Conservation (phyloP, 768 basidiomycete species). For the Trametes cinnabarina region DNA sequence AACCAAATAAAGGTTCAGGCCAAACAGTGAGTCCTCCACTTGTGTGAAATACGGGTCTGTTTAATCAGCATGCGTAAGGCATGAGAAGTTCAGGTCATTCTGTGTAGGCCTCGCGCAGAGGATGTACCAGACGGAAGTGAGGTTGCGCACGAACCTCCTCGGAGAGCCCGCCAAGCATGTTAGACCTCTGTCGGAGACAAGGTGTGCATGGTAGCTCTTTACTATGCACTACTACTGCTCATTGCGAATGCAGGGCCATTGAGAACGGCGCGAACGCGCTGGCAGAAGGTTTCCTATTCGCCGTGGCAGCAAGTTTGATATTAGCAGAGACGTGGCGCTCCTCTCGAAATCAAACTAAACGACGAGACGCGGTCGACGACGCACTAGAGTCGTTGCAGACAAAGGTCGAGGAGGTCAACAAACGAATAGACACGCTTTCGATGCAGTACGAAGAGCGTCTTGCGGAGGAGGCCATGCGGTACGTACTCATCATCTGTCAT, state of each 20-base stretch:
- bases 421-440: constrained; percentile 41
- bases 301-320: constrained; percentile 71
- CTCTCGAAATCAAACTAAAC: constrained; percentile 64
- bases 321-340: constrained; percentile 75
- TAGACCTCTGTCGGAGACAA: constrained; percentile 73
- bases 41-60: background rate
- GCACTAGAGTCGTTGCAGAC: constrained; percentile 56
- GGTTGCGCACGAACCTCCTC: constrained; percentile 70
- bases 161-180: constrained; percentile 73
- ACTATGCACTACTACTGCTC: background rate
- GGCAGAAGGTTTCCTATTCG: constrained; percentile 82
- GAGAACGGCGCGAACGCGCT: constrained; percentile 83
- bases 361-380: constrained; percentile 73
- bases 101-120: constrained; percentile 74
- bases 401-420: constrained; percentile 45
- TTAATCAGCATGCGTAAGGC: constrained; percentile 42
- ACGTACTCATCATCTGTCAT: background rate
- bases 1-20: constrained; percentile 67
- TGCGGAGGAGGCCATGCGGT: constrained; percentile 45
- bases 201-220: constrained; percentile 40
- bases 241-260: constrained; percentile 55
- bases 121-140: constrained; percentile 72
- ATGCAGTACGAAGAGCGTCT: constrained; percentile 44
- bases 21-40: constrained; percentile 52
- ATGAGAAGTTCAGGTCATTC: constrained; percentile 65